These are phyloP conservation scores for Macrotyloma uniflorum DNA, from an alignment of 306 rosid species.

Conservation along the genomic window DNA sequence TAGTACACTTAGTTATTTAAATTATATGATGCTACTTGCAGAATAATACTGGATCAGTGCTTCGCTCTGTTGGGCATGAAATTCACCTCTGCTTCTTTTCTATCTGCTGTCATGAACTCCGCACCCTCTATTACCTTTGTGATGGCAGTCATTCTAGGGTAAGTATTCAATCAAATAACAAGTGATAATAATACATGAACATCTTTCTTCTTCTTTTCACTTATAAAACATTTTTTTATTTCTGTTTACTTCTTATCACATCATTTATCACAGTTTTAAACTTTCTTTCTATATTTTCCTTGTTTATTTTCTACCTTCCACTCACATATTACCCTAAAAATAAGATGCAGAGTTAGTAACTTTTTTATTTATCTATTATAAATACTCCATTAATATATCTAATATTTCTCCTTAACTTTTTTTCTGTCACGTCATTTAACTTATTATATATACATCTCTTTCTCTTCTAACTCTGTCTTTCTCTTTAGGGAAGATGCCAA, in stretches of 20 bases:
- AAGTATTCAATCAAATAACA: background rate
- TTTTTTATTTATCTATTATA: background rate
- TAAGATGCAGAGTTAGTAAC: background rate
- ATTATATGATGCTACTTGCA: background rate
- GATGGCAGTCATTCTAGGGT: constrained; percentile 49
- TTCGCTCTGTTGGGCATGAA: constrained; percentile 45
- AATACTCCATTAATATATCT: background rate
- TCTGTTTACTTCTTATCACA: background rate
- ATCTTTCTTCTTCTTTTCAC: background rate
- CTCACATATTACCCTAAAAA: background rate
- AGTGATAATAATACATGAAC: background rate
- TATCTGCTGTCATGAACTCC: constrained; percentile 53
- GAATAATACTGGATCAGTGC: constrained; percentile 56
- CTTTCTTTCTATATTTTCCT: background rate
- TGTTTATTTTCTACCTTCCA: background rate
- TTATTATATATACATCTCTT: background rate
- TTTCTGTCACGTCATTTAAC: background rate
- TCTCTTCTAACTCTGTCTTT: background rate
- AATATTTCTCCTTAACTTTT: background rate
- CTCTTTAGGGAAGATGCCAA: background rate
- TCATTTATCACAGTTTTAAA: background rate
- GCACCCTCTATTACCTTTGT: constrained; percentile 54
- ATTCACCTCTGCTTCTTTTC: constrained; percentile 50
- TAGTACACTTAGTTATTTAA: background rate
- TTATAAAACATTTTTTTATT: background rate